Conservation (phyloP, 768 basidiomycete species). For the Tylopilus subfusipes region DNA sequence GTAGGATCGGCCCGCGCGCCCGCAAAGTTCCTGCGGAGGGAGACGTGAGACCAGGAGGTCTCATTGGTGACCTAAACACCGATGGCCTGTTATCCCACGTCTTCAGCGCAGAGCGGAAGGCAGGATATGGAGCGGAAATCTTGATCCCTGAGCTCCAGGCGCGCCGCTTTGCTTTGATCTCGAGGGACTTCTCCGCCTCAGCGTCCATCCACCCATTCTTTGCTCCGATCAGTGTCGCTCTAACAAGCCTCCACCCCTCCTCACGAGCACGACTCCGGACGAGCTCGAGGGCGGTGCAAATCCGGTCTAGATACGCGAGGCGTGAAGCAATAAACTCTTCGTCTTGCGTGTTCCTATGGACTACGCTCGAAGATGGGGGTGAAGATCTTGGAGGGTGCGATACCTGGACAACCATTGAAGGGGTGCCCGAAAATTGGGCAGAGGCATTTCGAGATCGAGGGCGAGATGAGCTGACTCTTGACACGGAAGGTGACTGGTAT, state of each 20-base stretch:
- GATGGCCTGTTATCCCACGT: slow-evolving; percentile 18
- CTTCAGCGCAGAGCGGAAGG: neutral
- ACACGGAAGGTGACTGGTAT: slow-evolving; percentile 8
- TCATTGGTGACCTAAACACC: neutral
- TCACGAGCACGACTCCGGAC: slow-evolving; percentile 42
- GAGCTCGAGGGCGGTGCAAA: slow-evolving; percentile 40
- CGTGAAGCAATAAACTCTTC: slow-evolving; percentile 18
- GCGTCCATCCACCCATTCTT: slow-evolving; percentile 27
- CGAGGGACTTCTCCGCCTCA: slow-evolving; percentile 39
- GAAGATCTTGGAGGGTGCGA: neutral
- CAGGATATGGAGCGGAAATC: slow-evolving; percentile 30
- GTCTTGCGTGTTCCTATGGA: neutral
- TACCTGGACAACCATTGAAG: neutral
- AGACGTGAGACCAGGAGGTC: slow-evolving; percentile 23
- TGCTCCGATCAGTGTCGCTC: slow-evolving; percentile 24
- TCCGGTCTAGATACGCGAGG: slow-evolving; percentile 31
- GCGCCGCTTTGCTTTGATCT: slow-evolving; percentile 55
- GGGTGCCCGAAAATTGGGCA: neutral
- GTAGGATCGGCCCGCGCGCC: slow-evolving; percentile 22
- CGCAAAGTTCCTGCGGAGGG: neutral
- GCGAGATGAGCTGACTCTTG: slow-evolving; percentile 23
- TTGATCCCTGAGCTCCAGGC: slow-evolving; percentile 63
- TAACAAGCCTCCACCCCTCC: slow-evolving; percentile 39
- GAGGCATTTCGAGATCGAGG: slow-evolving; percentile 25
- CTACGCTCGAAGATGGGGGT: slow-evolving; percentile 5